A percentile compares a stretch with the other conserved stretches of the same genome.
These are phyloP conservation scores for Babesia bigemina DNA, from an alignment of 169 alveolate species.

Conservation along the genomic window DNA sequence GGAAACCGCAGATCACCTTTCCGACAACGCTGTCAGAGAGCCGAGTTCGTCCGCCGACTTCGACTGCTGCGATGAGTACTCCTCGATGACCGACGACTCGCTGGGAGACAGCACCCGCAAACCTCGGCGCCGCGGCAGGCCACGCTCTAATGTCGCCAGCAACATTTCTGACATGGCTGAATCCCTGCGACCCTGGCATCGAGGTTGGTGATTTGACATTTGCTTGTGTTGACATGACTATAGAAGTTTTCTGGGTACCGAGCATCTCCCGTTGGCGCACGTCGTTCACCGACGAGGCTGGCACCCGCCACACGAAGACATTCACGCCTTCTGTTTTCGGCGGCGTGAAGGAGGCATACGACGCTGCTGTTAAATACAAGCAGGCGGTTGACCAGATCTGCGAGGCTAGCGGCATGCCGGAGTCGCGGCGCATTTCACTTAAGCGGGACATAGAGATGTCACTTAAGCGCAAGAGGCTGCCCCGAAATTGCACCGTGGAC, in stretches of 20 bases:
- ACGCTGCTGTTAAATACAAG: constrained; percentile 67
- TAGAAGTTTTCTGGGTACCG: constrained; percentile 63
- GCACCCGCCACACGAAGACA: constrained; percentile 60
- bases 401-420: constrained; percentile 23
- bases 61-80: neutral
- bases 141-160: neutral
- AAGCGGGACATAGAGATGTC: constrained; percentile 17
- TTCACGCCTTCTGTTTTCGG: constrained; percentile 67
- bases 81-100: constrained; percentile 4
- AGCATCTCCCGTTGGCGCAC: constrained; percentile 71
- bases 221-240: neutral
- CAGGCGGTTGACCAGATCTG: constrained; percentile 48
- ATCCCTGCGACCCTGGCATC: constrained; percentile 14
- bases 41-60: neutral
- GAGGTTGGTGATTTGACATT: neutral
- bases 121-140: constrained; percentile 1
- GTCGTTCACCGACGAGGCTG: constrained; percentile 43
- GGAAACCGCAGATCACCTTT: neutral
- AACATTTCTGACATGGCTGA: constrained; percentile 22
- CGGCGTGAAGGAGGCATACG: constrained; percentile 65
- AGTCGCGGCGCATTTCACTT: neutral
- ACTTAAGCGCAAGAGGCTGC: constrained; percentile 22
- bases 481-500: neutral
- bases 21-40: neutral
- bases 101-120: constrained; percentile 3